These are phyloP conservation scores for Boletus reticulatus DNA, from an alignment of 768 basidiomycete species.

Conservation along the genomic window DNA sequence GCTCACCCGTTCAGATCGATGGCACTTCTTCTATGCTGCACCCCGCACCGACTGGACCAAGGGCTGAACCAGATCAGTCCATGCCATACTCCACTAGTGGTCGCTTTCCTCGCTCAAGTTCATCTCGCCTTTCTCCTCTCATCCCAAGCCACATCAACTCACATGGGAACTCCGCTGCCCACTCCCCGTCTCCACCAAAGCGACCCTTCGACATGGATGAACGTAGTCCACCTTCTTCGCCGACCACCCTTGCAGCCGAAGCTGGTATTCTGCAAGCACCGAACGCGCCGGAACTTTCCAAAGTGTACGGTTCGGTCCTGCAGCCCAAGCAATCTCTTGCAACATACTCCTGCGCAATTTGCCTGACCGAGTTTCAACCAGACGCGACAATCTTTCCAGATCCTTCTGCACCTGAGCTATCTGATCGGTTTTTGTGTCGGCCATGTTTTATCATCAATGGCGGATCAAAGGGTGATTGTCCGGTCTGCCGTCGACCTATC, in stretches of 20 bases:
- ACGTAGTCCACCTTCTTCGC: constrained; percentile 24
- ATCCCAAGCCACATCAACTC: constrained; percentile 52
- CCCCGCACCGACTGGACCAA: constrained; percentile 6
- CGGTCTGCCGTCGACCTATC: constrained; percentile 65
- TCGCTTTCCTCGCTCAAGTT: constrained; percentile 51
- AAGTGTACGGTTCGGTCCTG: constrained; percentile 82
- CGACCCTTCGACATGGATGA: constrained; percentile 26
- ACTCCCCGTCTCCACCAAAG: constrained; percentile 60
- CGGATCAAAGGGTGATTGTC: constrained; percentile 75
- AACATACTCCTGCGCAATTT: constrained; percentile 66
- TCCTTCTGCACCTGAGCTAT: constrained; percentile 32
- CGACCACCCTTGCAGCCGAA: constrained; percentile 50
- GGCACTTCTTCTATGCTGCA: constrained; percentile 10
- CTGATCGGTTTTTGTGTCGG: constrained; percentile 68
- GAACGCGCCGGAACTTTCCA: constrained; percentile 63
- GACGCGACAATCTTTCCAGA: constrained; percentile 88
- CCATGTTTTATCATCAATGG: constrained; percentile 70
- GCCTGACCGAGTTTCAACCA: constrained; percentile 64
- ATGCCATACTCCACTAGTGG: constrained; percentile 19
- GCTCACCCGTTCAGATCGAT: constrained; percentile 28
- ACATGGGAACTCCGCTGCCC: constrained; percentile 55
- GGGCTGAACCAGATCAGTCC: constrained; percentile 1
- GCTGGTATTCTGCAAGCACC: constrained; percentile 61
- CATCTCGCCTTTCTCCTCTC: constrained; percentile 31
- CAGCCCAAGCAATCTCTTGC: constrained; percentile 75